Evolutionary conservation across 2,329 filamentous ascomycete genomes (phyloP), one percentile per base, ranked within the genome.

Genomic region (Verticillium zaregamsianum): DNA sequence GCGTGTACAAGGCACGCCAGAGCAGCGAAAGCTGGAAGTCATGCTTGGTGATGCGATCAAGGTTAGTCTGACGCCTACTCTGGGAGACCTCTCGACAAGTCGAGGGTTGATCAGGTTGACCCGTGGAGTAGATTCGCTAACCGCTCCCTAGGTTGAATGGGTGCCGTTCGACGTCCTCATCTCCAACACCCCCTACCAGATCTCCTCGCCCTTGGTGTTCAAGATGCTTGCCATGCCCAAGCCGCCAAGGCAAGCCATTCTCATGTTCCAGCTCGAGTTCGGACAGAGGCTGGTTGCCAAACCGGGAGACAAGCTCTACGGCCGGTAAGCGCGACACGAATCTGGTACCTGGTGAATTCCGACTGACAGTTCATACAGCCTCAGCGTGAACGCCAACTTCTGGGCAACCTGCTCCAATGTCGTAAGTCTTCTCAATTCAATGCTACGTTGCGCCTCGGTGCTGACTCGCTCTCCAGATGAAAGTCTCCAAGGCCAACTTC

Each of bases 181-280:
- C 73, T 89, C 78, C 62, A 84, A 84, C 69, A 84, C 82, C 7
- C 86, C 87, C 11, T 89, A 89, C 68, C 72, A 91, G 82, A 98
- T 98, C 71, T 96, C 92, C 12, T 93, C 89, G 66, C 95, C 94
- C 2, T 82, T 99, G 56, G 93, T 95, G 59, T 97, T 97, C 83
- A 88, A 94, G 76, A 87, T 98, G 56, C 85, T 98, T 59, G 86
- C 91, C 32, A 87, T 94, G 66, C 87, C 86, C 5, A 92, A 92
- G 54, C 89, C 93, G 0, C 95, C 95, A 0, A 82, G 94, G 37
- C 88, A 87, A 63, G 93, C 90, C 68, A 86, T 98, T 66, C 92
- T 98, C 77, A 97, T 97, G 93, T 95, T 96, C 71, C 94, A 98
- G 80, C 88, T 93, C 71, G 94, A 98, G 78, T 97, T 97, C 71